Conservation (phyloP, 176 grass and related monocot species). For the Luzula sylvatica region DNA sequence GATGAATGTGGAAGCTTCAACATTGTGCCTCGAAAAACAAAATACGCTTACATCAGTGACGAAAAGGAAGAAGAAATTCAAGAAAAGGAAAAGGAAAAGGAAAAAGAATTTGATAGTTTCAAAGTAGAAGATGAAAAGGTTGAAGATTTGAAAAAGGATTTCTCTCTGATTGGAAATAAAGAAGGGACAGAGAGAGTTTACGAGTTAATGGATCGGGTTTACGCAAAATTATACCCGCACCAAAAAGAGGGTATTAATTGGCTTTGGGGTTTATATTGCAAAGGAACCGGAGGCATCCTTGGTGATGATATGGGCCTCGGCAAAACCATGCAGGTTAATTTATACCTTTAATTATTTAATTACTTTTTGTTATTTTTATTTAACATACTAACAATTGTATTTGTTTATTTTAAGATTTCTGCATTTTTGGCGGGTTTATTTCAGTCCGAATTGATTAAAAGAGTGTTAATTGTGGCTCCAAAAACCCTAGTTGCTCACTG, state of each 20-base stretch:
- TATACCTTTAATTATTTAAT: too few relatives aligned
- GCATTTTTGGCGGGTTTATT: conserved; percentile 74
- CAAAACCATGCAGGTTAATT: conserved; percentile 86
- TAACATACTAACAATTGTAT: too few relatives aligned
- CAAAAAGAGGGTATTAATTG: conserved; percentile 70
- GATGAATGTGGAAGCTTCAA: too few relatives aligned
- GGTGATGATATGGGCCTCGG: conserved; percentile 97
- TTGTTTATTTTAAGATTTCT: conserved; percentile 43
- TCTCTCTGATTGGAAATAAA: conserved; percentile 14
- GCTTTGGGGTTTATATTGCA: conserved; percentile 76
- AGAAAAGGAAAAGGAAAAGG: not conserved
- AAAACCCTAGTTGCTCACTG: conserved; percentile 75
- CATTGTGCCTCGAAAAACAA: conserved; percentile 14
- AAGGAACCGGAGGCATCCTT: conserved; percentile 54
- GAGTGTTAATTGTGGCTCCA: conserved; percentile 68
- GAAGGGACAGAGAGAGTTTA: conserved; percentile 32
- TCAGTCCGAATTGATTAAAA: conserved; percentile 53
- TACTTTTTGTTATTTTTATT: conserved; percentile 9
- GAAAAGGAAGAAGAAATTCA: conserved; percentile 5
- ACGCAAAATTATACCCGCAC: conserved; percentile 52
- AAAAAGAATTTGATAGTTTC: not conserved
- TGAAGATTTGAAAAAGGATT: conserved; percentile 2
- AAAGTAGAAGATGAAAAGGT: too few relatives aligned
- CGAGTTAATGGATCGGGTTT: conserved; percentile 37
- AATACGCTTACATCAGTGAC: conserved; percentile 3